phyloP scores from a whole-genome alignment of 106 monocot genomes.

The Xerophyta viscosa region DNA sequence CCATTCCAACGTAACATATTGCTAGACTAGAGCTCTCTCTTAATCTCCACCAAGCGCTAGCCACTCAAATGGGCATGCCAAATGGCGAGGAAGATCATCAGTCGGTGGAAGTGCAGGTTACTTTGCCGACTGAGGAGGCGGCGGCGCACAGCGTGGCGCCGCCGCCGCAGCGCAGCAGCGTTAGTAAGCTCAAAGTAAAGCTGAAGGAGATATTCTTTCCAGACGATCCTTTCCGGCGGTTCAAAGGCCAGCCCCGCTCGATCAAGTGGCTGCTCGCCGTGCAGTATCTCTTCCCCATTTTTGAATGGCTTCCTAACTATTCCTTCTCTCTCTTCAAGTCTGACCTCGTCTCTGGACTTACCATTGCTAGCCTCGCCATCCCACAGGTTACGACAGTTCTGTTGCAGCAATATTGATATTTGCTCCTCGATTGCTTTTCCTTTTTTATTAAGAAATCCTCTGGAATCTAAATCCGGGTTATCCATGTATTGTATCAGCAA shows the following conservation, averaged over 20 bases:
- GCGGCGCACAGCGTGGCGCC: constrained; percentile 27
- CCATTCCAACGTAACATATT: too few species aligned
- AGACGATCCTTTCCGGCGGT: constrained; percentile 70
- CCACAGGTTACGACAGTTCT: constrained; percentile 73
- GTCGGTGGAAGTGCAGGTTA: too few species aligned
- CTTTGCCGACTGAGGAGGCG: too few species aligned
- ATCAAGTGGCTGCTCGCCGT: constrained; percentile 41
- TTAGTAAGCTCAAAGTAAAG: constrained; percentile 44
- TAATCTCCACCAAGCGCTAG: too few species aligned
- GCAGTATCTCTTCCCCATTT: constrained; percentile 68
- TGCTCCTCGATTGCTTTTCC: too few species aligned
- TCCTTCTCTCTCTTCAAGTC: constrained; percentile 68
- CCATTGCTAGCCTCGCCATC: constrained; percentile 89
- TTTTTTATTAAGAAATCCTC: too few species aligned
- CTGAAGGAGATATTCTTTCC: constrained; percentile 93
- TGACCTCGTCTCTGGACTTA: constrained; percentile 80
- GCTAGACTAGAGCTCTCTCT: too few species aligned
- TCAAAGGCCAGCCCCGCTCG: constrained; percentile 33
- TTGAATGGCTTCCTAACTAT: constrained; percentile 60
- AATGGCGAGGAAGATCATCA: neutral
- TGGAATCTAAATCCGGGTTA: too few species aligned
- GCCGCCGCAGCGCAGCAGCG: constrained; percentile 40
- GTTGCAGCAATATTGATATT: too few species aligned
- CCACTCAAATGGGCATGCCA: too few species aligned
- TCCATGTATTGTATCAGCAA: too few species aligned